Base-by-base conservation (phyloP, 129 eudicot species). In the Kitagawia praeruptora region DNA sequence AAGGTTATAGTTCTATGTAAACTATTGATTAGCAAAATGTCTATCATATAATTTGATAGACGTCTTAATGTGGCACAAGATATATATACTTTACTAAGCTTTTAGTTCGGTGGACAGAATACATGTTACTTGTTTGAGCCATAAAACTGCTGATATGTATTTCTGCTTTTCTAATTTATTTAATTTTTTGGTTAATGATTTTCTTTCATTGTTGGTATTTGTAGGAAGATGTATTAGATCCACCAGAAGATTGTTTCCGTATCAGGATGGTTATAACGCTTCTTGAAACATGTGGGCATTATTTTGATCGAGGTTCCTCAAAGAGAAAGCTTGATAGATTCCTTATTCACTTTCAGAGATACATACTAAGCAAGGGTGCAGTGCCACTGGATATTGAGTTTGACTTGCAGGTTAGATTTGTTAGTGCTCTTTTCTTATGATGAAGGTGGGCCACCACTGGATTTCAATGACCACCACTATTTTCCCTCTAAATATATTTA, bases 171-270 rank as follows among this genome's bases (percentile, higher is more conserved):
- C 37, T 25, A 25, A 25, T n/a, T 61, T n/a, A 9, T 61, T n/a
- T 9, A 1, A 8, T 46, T 56, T 2, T 56, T 56, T 56, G 28
- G 2, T 56, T 2, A 23, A 21, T 21, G 28, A 34, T 51, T 46
- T 51, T 8, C 19, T 41, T 64, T 45, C 74, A n/a, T 71, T 23
- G 21, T 79, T 74, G 31, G 25, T 77, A 40, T 67, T 77, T 58
- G 40, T 78, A 95, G 99, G 97, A 92, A 87, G 99, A 92, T 82
- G 83, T 78, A 49, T 84, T 92, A 87, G 99, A 95, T 79, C 99
- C 99, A 48, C 99, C 97, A 37, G 99, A 95, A 79, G 99, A 95
- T 80, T 92, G 94, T 81, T 95, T 95, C 82, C 96, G 97, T 48
- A 85, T 92, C 64, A 89, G 99, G 85, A 84, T 95, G 97, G 96